Evolutionary conservation across 2,329 filamentous ascomycete genomes (phyloP), one percentile per base, ranked within the genome.

Genomic region (Lasiodiplodia citricola): DNA sequence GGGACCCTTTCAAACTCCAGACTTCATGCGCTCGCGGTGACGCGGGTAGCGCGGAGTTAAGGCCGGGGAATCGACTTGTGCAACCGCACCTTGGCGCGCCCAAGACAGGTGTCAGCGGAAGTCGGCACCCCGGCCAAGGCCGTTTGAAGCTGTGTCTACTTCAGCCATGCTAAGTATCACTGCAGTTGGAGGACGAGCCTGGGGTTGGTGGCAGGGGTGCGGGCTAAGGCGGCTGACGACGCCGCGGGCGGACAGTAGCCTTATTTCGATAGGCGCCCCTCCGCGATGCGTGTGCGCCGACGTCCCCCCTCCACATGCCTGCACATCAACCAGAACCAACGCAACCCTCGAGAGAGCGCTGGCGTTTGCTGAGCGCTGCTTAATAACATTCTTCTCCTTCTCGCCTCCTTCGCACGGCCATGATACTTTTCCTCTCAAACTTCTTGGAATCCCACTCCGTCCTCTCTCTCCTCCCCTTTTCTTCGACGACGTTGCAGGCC

Each of bases 221-320:
- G 28, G 47, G 47, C 25, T 51, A 21, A 7, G 31, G 44, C 44
- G 28, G 60, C 60, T 64, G 60, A 64, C 60, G 60, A 64, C 60
- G 60, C 60, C 60, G 38, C 23, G 31, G 28, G 10, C 57, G 58
- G 58, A 13, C 13, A 57, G 41, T 35, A 63, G 58, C 44, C 44
- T 64, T 64, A 64, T 64, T 64, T 64, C 60, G 60, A 52, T 64
- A 25, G 60, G 60, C 60, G 47, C 60, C 41, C 60, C 57, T 62
- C 44, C 28, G 31, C 44, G 47, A 47, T 64, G 60, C 60, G 44
- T 64, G 60, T 52, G 44, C 60, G 47, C 47, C 47, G 13, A 64
- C 47, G 28, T 52, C 21, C 28, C 60, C 60, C 60, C 47, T 41
- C 60, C 31, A 16, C 60, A 64, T 64, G 58, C 41, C 25, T 28